These are phyloP conservation scores for Ajuga chamaepitys DNA, from an alignment of 257 asterid genomes.

Conservation along the genomic window DNA sequence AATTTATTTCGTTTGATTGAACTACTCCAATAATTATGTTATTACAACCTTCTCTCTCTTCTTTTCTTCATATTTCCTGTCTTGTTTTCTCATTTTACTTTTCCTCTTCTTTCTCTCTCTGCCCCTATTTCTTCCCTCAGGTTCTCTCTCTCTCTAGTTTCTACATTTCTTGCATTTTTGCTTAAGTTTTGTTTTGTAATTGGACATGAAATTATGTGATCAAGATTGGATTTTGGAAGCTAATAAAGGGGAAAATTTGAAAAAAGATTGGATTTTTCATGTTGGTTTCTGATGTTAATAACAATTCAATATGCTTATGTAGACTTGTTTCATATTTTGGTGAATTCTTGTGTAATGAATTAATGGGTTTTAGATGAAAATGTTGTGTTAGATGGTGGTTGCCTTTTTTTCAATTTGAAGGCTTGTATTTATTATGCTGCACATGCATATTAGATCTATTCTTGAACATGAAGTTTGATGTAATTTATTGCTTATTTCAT, in stretches of 20 bases:
- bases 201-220: too few relatives aligned
- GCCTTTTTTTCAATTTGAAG: constrained; percentile 5
- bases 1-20: constrained; percentile 15
- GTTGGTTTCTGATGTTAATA: neutral
- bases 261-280: neutral
- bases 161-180: neutral
- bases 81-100: neutral
- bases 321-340: neutral
- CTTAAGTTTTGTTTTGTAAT: too few relatives aligned
- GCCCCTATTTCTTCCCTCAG: constrained; percentile 12
- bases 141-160: constrained; percentile 15
- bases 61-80: constrained; percentile 9
- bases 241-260: neutral
- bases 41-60: neutral
- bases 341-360: neutral
- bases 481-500: constrained; percentile 2
- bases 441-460: constrained; percentile 30
- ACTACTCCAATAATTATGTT: constrained; percentile 23
- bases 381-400: constrained; percentile 6
- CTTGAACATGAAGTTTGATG: constrained; percentile 20
- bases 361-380: constrained; percentile 11
- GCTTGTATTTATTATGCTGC: constrained; percentile 4
- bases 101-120: constrained; percentile 10
- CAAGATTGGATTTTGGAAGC: constrained; percentile 18
- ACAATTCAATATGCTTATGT: neutral